Conservation (phyloP, 2,329 filamentous ascomycete genomes). For the Colletotrichum sidae region DNA sequence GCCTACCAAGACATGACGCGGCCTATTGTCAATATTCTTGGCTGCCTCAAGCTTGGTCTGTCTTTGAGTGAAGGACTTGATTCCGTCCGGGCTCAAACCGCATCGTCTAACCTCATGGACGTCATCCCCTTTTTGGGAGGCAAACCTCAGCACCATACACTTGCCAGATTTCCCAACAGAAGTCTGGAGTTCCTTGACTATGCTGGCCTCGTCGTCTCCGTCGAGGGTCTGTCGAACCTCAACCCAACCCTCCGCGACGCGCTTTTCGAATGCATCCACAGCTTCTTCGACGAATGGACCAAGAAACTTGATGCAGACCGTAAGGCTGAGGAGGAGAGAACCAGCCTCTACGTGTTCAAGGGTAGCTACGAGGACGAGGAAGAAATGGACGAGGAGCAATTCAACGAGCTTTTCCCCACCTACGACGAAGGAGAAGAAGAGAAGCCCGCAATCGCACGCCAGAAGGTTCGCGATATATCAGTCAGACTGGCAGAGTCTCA, state of each 20-base stretch:
- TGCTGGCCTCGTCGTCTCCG: slow-evolving; percentile 55
- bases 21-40: slow-evolving; percentile 82
- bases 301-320: slow-evolving; percentile 81
- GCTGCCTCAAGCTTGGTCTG: slow-evolving; percentile 81
- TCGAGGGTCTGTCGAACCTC: slow-evolving; percentile 60
- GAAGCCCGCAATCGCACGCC: slow-evolving; percentile 46
- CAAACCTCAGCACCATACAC: slow-evolving; percentile 34
- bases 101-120: slow-evolving; percentile 49
- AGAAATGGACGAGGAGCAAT: slow-evolving; percentile 78
- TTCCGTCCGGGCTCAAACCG: slow-evolving; percentile 6
- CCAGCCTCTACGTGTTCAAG: slow-evolving; percentile 85
- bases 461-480: slow-evolving; percentile 65
- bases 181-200: slow-evolving; percentile 64
- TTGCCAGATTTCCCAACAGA: slow-evolving; percentile 42
- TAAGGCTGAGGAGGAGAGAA: slow-evolving; percentile 77
- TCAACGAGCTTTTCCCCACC: slow-evolving; percentile 84
- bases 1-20: slow-evolving; percentile 88
- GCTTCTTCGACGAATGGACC: slow-evolving; percentile 85
- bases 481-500: slow-evolving; percentile 73
- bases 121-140: slow-evolving; percentile 70
- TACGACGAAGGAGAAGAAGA: slow-evolving; percentile 69
- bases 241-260: slow-evolving; percentile 58
- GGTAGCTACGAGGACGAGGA: slow-evolving; percentile 83
- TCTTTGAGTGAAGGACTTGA: slow-evolving; percentile 65
- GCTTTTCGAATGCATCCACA: slow-evolving; percentile 75